Conservation (phyloP, 2,329 filamentous ascomycete species). For the Fusarium compactum region DNA sequence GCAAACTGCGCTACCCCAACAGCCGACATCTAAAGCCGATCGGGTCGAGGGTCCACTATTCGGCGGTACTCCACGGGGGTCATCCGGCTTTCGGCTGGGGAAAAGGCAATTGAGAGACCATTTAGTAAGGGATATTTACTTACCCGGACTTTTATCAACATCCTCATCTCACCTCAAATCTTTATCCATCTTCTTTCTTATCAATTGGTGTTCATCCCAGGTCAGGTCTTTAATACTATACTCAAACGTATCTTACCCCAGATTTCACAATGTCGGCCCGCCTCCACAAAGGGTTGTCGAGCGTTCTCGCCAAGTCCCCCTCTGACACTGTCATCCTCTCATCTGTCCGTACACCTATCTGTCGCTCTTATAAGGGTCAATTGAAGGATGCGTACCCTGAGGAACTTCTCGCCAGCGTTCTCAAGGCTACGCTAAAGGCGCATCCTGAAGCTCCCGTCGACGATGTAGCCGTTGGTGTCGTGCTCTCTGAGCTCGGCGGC, state of each 20-base stretch:
- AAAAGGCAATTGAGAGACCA: conserved; percentile 9
- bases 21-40: conserved; percentile 45
- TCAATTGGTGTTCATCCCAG: conserved; percentile 3
- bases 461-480: conserved; percentile 88
- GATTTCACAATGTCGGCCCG: conserved; percentile 36
- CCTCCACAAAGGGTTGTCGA: conserved; percentile 69
- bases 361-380: conserved; percentile 82
- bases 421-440: conserved; percentile 62
- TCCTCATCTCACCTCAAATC: conserved; percentile 7
- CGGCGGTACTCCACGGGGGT: conserved; percentile 36
- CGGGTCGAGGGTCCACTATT: conserved; percentile 28
- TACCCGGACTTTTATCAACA: conserved; percentile 35
- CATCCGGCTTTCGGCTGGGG: conserved; percentile 35
- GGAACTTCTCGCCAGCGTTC: conserved; percentile 79
- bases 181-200: conserved; percentile 3
- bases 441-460: conserved; percentile 75
- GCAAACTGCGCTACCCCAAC: conserved; percentile 10
- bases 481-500: conserved; percentile 90
- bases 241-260: neutral
- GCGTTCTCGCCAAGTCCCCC: conserved; percentile 82
- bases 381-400: conserved; percentile 93
- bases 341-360: conserved; percentile 88
- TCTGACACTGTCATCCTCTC: conserved; percentile 90
- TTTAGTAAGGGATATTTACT: conserved; percentile 38
- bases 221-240: neutral